Percentiles rank a stretch among this genome's conserved stretches.
Conservation (phyloP, 164 flowering plant species). For the Tetracentron sinense region DNA sequence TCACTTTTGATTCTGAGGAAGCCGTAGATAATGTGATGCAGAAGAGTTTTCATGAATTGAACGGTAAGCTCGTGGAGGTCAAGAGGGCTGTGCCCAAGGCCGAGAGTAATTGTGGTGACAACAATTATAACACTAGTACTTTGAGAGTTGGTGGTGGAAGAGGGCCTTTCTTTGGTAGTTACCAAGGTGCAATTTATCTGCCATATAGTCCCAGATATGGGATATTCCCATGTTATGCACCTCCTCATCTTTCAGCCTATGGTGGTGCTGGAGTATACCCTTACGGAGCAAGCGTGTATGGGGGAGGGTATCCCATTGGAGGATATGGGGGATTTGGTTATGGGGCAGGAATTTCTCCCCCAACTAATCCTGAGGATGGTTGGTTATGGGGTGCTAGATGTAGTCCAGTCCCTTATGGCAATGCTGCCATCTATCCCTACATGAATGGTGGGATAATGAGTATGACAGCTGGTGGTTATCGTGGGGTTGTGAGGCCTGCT, state of each 20-base stretch:
- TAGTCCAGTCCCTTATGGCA: constrained; percentile 27
- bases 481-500: constrained; percentile 21
- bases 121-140: constrained; percentile 14
- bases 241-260: constrained; percentile 22
- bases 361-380: constrained; percentile 35
- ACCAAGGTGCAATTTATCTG: constrained; percentile 19
- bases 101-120: constrained; percentile 13
- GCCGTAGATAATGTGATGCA: constrained; percentile 61
- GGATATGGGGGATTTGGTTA: constrained; percentile 32
- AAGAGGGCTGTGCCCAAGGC: constrained; percentile 75
- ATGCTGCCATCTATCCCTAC: constrained; percentile 29
- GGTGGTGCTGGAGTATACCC: constrained; percentile 21
- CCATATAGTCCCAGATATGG: constrained; percentile 31
- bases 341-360: constrained; percentile 22
- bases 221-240: constrained; percentile 22
- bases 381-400: constrained; percentile 23
- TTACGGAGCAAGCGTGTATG: constrained; percentile 26
- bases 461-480: constrained; percentile 16
- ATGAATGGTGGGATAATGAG: constrained; percentile 32
- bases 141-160: constrained; percentile 21
- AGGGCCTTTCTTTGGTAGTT: constrained; percentile 23
- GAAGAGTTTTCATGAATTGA: constrained; percentile 50
- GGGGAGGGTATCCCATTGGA: constrained; percentile 36
- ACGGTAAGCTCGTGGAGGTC: constrained; percentile 67
- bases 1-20: constrained; percentile 67